Base-by-base conservation (phyloP, 176 grass and related monocot genomes). In the Phoenix dactylifera region DNA sequence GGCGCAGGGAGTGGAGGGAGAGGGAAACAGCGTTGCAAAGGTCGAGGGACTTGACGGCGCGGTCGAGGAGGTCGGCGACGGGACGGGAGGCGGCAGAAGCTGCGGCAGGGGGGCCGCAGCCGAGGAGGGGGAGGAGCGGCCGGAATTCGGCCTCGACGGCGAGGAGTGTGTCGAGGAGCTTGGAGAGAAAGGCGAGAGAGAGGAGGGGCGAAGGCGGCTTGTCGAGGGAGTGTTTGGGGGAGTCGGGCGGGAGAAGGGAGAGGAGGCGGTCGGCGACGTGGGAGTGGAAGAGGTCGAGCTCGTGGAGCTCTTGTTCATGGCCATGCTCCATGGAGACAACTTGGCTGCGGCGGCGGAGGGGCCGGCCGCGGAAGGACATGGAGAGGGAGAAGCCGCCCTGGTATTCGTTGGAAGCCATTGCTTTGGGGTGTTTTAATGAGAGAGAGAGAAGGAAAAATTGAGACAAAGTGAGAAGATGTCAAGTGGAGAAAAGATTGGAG, bases 41-140 rank as follows among this genome's bases (percentile, higher is more conserved):
- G 67, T 97, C 93, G 18, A 97, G 93, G 9, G 81, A 48, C 81
- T 88, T 97, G 30, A 97, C 60, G 39, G 76, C 15, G 29, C 93
- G 87, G 69, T 97, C 79, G 51, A 97, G 76, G 58, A 97, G 80
- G 68, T 97, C 93, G 20, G 4, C 49, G 18, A 76, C 71, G 70
- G 80, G 80, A 66, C 85, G 87, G 64, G 91, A 4, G 74, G 76
- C 35, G 93, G 87, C 16, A 78, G 87, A 14, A 78, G 16, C 49
- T 62, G 59, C 9, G 78, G 29, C 19, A 92, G 65, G 30, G 78
- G 60, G 24, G 23, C 9, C 6, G 78, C 70, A 16, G 66, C 72
- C 28, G 16, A 70, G 17, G 28, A 63, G 3, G 4, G 67, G 71
- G 5, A 97, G 73, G 1, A 88, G 75, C 52, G 10, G 60, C 10